Evolutionary conservation across 768 basidiomycete species (phyloP), one percentile per base, ranked within the genome.

Genomic region (Pulveroboletus sp.): DNA sequence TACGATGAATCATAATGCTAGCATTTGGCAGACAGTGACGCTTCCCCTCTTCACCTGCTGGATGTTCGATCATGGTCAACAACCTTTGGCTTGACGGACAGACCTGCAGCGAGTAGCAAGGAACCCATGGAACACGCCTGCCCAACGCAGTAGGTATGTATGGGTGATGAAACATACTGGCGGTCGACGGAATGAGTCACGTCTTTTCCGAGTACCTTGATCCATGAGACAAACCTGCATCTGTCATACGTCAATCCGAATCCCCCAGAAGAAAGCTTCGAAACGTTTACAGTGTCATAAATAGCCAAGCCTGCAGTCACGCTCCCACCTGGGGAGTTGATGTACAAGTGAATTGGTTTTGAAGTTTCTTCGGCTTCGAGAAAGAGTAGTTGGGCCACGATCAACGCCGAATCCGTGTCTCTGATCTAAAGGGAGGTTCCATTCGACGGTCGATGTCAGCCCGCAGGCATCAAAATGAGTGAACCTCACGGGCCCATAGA

Each of bases 1-100:
- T 66, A 95, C 94, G 95, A 68, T 98, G 95, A 48, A 98, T 97
- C 95, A 98, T 98, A 62, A 98, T 92, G 64, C 88, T 91, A 17
- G 93, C 86, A 65, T 97, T 89, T 11, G 93, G 92, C 50, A 98
- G 78, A 59, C 88, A 88, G 65, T 93, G 93, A 28, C 95, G 78
- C 66, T 94, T 92, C 32, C 94, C 94, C 57, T 77, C 83, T 72
- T 88, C 92, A 32, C 93, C 80, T 78, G 58, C 18, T 3, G 28
- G 35, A 46, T 49, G 51, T n/a, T 61, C 47, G 58, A 45, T 39
- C 28, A 42, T 27, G 46, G 50, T 57, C 42, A 43, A 57, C 48
- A 50, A 54, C 38, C 9, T 27, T 31, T 43, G 24, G 18, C 10
- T n/a, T 24, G 32, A 43, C 46, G 42, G 36, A 64, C 71, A 45